These are phyloP conservation scores for Pezicula neosporulosa DNA, from an alignment of 2,329 filamentous ascomycete species.

Conservation along the genomic window DNA sequence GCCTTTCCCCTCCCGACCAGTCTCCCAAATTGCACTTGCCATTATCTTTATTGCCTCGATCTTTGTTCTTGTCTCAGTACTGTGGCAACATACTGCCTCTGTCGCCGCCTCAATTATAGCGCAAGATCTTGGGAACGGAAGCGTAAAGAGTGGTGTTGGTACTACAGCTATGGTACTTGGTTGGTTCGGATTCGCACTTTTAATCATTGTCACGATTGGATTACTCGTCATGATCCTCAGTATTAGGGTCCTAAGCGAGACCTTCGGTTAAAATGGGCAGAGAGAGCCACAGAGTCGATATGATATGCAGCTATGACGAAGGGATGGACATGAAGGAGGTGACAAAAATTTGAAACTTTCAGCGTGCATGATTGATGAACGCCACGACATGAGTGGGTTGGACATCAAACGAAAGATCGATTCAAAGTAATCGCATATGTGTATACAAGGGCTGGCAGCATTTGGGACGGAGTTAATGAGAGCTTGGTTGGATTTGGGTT, in stretches of 20 bases:
- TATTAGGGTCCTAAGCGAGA: conserved; percentile 72
- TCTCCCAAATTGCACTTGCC: conserved; percentile 88
- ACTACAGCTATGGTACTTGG: conserved; percentile 94
- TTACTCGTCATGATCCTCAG: conserved; percentile 95
- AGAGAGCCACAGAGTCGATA: neutral
- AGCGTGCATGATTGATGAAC: conserved; percentile 21
- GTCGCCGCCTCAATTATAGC: conserved; percentile 93
- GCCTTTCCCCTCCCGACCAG: conserved; percentile 86
- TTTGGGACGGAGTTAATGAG: conserved; percentile 16
- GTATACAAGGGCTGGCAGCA: conserved; percentile 17
- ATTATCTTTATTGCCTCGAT: conserved; percentile 81
- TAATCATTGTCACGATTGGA: conserved; percentile 95
- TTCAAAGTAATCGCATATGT: conserved; percentile 5
- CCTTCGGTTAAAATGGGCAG: conserved; percentile 21
- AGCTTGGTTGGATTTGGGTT: conserved; percentile 7
- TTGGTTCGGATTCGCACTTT: conserved; percentile 91
- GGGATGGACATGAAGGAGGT: neutral
- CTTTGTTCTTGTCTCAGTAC: conserved; percentile 68
- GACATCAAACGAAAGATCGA: neutral
- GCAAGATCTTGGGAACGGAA: conserved; percentile 88
- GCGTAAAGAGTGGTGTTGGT: conserved; percentile 83
- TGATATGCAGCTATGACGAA: neutral
- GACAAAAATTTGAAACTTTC: conserved; percentile 12
- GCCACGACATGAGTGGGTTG: conserved; percentile 5
- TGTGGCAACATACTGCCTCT: conserved; percentile 94